Percentiles rank a stretch among this genome's conserved stretches.
phyloP scores from a whole-genome alignment of 768 basidiomycete species.

The Piloderma croceum region DNA sequence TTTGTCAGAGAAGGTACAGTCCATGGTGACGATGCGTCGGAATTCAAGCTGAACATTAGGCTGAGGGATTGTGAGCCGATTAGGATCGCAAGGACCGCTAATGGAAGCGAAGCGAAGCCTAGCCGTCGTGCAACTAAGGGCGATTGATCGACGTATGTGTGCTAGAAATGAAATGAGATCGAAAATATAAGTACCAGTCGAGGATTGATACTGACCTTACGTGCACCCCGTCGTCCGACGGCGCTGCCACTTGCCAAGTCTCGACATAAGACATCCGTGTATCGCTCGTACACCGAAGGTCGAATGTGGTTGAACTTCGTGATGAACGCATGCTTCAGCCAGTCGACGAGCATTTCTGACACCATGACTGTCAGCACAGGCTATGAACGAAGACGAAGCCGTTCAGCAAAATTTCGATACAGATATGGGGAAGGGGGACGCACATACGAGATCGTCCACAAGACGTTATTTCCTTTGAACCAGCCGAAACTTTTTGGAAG shows the following conservation, averaged over 20 bases:
- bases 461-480: constrained; percentile 70
- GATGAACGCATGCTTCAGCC: constrained; percentile 99
- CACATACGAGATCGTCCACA: constrained; percentile 90
- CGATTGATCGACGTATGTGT: constrained; percentile 91
- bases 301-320: constrained; percentile 99
- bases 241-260: constrained; percentile 82
- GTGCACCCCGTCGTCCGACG: constrained; percentile 56
- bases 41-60: constrained; percentile 51
- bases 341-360: constrained; percentile 94
- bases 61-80: constrained; percentile 68
- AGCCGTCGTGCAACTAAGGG: constrained; percentile 89
- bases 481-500: constrained; percentile 83
- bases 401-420: constrained; percentile 1
- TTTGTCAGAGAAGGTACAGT: constrained; percentile 38
- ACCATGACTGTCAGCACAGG: constrained; percentile 87
- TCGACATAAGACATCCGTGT: constrained; percentile 90
- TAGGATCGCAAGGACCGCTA: constrained; percentile 77
- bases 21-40: constrained; percentile 37
- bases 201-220: constrained; percentile 57
- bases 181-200: background rate
- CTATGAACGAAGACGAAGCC: constrained; percentile 33
- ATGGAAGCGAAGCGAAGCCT: constrained; percentile 88
- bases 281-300: constrained; percentile 90
- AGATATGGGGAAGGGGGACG: constrained; percentile 22
- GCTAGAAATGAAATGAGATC: constrained; percentile 38